Conservation (phyloP, 2,329 filamentous ascomycete genomes). For the Trichoderma sp. region DNA sequence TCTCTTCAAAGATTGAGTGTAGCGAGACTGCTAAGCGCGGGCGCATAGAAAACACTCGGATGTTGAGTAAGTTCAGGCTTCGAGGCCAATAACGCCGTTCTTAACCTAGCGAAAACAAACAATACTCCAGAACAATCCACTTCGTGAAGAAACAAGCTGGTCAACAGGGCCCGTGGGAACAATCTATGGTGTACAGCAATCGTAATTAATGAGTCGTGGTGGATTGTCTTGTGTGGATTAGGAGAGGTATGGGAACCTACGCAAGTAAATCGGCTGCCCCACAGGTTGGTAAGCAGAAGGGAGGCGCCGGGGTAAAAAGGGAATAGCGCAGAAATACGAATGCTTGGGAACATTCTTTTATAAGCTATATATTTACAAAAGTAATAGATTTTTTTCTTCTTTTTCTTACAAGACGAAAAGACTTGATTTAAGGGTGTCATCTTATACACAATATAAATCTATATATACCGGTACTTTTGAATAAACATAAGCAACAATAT, state of each 20-base stretch:
- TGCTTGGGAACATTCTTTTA: not conserved
- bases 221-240: slow-evolving; percentile 10
- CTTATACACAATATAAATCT: too few relatives aligned
- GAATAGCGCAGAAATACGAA: not conserved
- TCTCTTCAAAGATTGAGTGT: not conserved
- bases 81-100: not conserved
- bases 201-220: slow-evolving; percentile 11
- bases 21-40: not conserved
- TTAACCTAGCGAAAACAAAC: not conserved
- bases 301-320: not conserved
- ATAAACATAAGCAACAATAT: too few relatives aligned
- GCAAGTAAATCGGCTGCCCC: not conserved
- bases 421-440: too few relatives aligned
- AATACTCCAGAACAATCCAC: not conserved
- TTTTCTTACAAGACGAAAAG: not conserved
- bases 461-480: too few relatives aligned
- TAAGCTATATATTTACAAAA: too few relatives aligned
- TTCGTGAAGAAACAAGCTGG: not conserved
- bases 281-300: slow-evolving; percentile 8
- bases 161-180: not conserved
- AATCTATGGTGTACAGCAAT: not conserved
- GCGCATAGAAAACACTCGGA: not conserved
- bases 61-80: not conserved
- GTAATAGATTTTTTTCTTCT: not conserved
- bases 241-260: slow-evolving; percentile 13